A percentile compares a stretch with the other conserved stretches of the same genome.
These are phyloP conservation scores for Cyanidioschyzon merolae DNA, from an alignment of 23 red algal species.

Conservation along the genomic window DNA sequence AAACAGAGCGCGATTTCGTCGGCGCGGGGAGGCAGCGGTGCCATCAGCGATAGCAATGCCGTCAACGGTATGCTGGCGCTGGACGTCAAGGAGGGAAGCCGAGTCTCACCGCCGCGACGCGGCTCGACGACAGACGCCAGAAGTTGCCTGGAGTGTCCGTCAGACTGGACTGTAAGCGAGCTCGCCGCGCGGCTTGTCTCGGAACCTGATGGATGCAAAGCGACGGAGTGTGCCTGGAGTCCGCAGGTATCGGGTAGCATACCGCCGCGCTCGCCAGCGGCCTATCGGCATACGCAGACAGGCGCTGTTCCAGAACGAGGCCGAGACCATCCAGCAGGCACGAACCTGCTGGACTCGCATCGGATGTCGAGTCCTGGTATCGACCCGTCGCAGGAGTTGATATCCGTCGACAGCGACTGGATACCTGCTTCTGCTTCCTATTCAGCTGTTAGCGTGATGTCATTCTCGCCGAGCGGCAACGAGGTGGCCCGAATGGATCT, in stretches of 20 bases:
- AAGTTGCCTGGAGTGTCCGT: background rate
- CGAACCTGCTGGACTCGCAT: background rate
- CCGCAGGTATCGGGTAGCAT: background rate
- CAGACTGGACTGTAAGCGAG: conserved; percentile 9
- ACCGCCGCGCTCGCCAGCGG: background rate
- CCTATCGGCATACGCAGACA: background rate
- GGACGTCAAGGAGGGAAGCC: background rate
- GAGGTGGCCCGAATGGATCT: background rate
- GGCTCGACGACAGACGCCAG: background rate
- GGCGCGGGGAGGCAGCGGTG: background rate
- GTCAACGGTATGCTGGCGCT: background rate
- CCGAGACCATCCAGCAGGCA: background rate
- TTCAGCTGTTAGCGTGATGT: conserved; percentile 12
- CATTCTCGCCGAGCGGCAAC: conserved; percentile 7
- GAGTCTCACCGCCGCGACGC: background rate
- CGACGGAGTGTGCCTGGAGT: background rate
- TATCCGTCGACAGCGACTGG: background rate
- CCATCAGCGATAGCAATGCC: background rate
- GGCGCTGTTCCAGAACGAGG: background rate
- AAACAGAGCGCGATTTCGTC: background rate
- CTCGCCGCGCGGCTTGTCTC: conserved; percentile 1
- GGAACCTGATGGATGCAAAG: background rate
- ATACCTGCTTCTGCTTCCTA: background rate
- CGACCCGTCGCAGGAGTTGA: background rate
- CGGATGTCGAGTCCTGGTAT: background rate